Base-by-base conservation (phyloP, 441 rosid species). In the Omphalea diandra region DNA sequence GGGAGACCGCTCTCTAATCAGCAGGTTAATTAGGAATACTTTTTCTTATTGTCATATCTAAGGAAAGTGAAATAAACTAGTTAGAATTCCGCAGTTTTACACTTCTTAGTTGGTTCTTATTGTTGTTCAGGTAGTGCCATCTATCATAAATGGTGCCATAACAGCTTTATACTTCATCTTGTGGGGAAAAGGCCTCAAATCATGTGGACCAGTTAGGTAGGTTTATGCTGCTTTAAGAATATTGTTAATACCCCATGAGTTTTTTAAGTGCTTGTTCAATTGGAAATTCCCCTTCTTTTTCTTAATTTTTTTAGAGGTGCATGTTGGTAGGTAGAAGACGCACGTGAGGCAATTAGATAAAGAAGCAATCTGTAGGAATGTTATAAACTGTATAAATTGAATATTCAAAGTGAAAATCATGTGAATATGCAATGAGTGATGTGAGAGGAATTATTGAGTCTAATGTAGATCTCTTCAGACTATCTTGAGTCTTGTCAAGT, bases 181-280 rank as follows among this genome's bases (percentile, higher is more conserved):
- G 80, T 94, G 98, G 98, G 97, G 91, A 77, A 94, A 85, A 79
- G 99, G 98, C 40, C 84, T 92, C 68, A 86, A 84, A 80, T 85
- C 87, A 40, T 94, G 99, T 80, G 98, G 99, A 77, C 99, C 99
- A 7, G 80, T 86, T 35, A 90, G 99, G 99, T 94, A 83, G 41
- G 76, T 65, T 65, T 69, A 59, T 70, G 54, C 63, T 70, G 60
- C 63, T 65, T 73, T n/a, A 52, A 69, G 59, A 68, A 62, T 38
- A 53, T 57, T 50, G 24, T 55, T 46, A 24, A 27, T 50, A 32
- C 31, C 31, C 66, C 18, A 18, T 26, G 56, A 12, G 27, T 44
- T 60, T 59, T 38, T 38, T 5, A 15, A 43, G 8, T 65, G 4
- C 24, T 20, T 49, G 15, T 64, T 36, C 40, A 24, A 29, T 49